phyloP scores from a whole-genome alignment of 352 stramenopile species.

The Labyrinthula sp. region DNA sequence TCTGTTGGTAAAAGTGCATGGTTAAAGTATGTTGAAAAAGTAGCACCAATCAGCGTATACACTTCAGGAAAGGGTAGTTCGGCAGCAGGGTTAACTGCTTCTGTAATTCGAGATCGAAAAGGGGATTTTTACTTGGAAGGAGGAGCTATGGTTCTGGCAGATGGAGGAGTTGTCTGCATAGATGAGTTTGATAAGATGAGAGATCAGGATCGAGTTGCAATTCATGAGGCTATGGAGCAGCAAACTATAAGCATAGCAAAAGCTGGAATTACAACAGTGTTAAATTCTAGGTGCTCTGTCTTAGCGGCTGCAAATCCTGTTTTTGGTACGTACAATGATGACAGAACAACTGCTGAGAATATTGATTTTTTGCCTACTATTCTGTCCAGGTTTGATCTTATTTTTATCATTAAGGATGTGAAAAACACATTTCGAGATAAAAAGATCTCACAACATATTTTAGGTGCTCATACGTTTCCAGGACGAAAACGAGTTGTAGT shows the following conservation, averaged over 20 bases:
- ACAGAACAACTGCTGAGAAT: slow-evolving; percentile 89
- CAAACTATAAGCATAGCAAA: slow-evolving; percentile 98
- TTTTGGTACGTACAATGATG: slow-evolving; percentile 92
- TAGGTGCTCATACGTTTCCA: slow-evolving; percentile 69
- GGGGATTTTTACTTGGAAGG: slow-evolving; percentile 95
- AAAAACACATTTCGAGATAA: slow-evolving; percentile 80
- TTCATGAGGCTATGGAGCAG: slow-evolving; percentile 99
- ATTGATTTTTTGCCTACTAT: slow-evolving; percentile 98
- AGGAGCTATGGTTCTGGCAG: slow-evolving; percentile 50
- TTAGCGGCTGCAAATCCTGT: slow-evolving; percentile 89
- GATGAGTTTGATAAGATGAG: slow-evolving; percentile 89
- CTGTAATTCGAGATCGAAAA: slow-evolving; percentile 33
- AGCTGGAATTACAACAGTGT: slow-evolving; percentile 90
- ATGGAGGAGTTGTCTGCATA: slow-evolving; percentile 93
- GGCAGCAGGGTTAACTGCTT: slow-evolving; percentile 85
- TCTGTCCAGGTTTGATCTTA: slow-evolving; percentile 93
- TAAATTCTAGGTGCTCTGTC: slow-evolving; percentile 74
- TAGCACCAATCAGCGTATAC: slow-evolving; percentile 89
- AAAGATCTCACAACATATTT: slow-evolving; percentile 89
- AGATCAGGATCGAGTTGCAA: slow-evolving; percentile 77
- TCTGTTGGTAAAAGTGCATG: slow-evolving; percentile 94
- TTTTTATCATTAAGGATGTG: slow-evolving; percentile 96
- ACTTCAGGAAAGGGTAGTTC: slow-evolving; percentile 92
- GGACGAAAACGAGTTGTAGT: slow-evolving; percentile 17
- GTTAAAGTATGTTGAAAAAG: slow-evolving; percentile 83